phyloP scores from a whole-genome alignment of 1,284 basidiomycete species.

The Trichosporon sp. region DNA sequence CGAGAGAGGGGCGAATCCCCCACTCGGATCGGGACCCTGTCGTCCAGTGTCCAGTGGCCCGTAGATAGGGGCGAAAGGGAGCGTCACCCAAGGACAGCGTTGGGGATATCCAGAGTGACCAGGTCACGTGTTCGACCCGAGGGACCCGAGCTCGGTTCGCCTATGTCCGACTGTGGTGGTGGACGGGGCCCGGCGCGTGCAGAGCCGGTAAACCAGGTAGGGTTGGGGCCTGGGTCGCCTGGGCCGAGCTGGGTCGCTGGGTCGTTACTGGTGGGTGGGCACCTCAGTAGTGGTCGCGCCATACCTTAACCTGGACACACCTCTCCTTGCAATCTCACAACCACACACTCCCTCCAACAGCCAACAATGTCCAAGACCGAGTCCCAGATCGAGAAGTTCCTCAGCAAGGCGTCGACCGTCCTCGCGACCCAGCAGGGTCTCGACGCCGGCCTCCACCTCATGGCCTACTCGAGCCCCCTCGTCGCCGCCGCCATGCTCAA shows the following conservation, averaged over 20 bases:
- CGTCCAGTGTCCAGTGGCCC: too few species aligned
- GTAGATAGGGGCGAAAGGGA: not conserved
- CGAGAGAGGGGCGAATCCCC: not conserved
- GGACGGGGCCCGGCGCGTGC: not conserved
- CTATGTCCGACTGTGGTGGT: constrained; percentile 9
- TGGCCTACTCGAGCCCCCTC: constrained; percentile 51
- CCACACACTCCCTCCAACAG: constrained; percentile 2
- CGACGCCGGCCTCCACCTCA: constrained; percentile 52
- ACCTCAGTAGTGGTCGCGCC: not conserved
- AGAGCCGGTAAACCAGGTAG: too few species aligned
- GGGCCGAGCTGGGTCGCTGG: too few species aligned
- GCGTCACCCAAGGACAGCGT: not conserved
- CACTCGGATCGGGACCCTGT: not conserved
- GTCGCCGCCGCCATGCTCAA: constrained; percentile 46
- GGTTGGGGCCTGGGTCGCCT: not conserved
- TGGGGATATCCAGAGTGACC: not conserved
- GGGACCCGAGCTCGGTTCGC: constrained; percentile 17
- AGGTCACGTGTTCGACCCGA: not conserved
- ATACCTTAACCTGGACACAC: not conserved
- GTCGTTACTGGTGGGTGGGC: not conserved
- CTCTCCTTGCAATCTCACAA: not conserved
- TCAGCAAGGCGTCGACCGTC: constrained; percentile 42
- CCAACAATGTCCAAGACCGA: constrained; percentile 25
- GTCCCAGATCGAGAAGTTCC: constrained; percentile 23
- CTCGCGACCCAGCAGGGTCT: constrained; percentile 48